These are phyloP conservation scores for Aspergillus hiratsukae DNA, from an alignment of 2,329 filamentous ascomycete species.

Conservation along the genomic window DNA sequence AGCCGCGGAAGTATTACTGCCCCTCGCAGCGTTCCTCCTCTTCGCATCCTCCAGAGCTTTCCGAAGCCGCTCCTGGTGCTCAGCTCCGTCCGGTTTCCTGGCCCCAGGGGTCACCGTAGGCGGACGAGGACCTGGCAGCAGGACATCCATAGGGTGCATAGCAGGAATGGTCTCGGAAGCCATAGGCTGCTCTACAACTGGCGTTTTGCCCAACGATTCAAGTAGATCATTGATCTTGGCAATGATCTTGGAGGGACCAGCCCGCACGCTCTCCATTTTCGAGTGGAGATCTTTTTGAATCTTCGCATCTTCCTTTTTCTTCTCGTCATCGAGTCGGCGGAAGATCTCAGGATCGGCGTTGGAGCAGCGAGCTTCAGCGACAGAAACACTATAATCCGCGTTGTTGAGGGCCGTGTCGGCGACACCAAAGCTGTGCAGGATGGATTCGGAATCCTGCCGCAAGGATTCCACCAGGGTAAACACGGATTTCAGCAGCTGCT, in stretches of 20 bases:
- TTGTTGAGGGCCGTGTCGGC: slow-evolving; percentile 50
- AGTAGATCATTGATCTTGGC: slow-evolving; percentile 38
- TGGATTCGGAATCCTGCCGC: slow-evolving; percentile 42
- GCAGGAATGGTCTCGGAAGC: slow-evolving; percentile 9
- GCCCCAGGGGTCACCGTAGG: slow-evolving; percentile 15
- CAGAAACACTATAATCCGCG: slow-evolving; percentile 50
- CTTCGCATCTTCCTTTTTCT: slow-evolving; percentile 46
- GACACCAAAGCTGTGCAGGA: slow-evolving; percentile 44
- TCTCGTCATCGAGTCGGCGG: slow-evolving; percentile 41
- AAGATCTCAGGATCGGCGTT: slow-evolving; percentile 41
- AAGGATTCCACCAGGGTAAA: slow-evolving; percentile 37
- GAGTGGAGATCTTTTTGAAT: slow-evolving; percentile 39
- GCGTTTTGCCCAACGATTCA: slow-evolving; percentile 28
- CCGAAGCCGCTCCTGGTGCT: slow-evolving; percentile 46
- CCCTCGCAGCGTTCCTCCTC: slow-evolving; percentile 46
- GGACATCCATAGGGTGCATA: slow-evolving; percentile 12
- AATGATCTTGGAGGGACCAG: slow-evolving; percentile 35
- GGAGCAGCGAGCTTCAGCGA: slow-evolving; percentile 48
- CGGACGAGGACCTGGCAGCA: slow-evolving; percentile 25
- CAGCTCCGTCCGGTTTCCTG: slow-evolving; percentile 24
- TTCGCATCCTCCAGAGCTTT: slow-evolving; percentile 52
- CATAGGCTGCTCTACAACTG: slow-evolving; percentile 13
- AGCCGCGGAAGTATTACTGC: slow-evolving; percentile 8
- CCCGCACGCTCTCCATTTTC: slow-evolving; percentile 40
- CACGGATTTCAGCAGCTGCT: slow-evolving; percentile 36